Conservation (phyloP, 805 yeast species). For the Wickerhamomyces canadensis region DNA sequence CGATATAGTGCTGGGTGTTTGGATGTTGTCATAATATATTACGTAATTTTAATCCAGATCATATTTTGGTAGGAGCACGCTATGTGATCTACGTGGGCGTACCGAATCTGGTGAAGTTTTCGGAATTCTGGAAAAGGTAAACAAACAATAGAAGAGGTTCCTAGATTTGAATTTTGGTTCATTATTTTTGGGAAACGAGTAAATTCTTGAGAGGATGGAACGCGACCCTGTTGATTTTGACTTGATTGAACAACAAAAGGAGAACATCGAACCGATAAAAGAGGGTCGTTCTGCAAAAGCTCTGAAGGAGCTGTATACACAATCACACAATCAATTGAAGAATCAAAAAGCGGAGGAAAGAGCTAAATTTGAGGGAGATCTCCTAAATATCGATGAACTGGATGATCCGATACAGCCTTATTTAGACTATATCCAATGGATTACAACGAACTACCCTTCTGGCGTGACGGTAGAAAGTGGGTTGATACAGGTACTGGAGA, state of each 20-base stretch:
- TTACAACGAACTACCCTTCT: slow-evolving; percentile 53
- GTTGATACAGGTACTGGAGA: slow-evolving; percentile 56
- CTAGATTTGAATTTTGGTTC: too few relatives aligned
- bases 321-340: slow-evolving; percentile 24
- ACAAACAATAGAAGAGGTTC: not conserved
- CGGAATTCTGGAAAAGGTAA: not conserved
- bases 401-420: slow-evolving; percentile 84
- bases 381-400: slow-evolving; percentile 48
- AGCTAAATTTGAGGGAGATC: slow-evolving; percentile 41
- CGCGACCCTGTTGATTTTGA: slow-evolving; percentile 29
- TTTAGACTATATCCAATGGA: slow-evolving; percentile 74
- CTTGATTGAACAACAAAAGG: slow-evolving; percentile 60
- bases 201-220: slow-evolving; percentile 1
- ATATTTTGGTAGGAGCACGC: too few relatives aligned
- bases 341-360: slow-evolving; percentile 31
- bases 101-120: not conserved
- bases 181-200: not conserved
- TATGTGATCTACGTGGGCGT: too few relatives aligned
- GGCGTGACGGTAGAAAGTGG: slow-evolving; percentile 62
- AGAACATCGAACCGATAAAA: slow-evolving; percentile 60
- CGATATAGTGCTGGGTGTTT: too few relatives aligned
- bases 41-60: too few relatives aligned
- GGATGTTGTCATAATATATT: too few relatives aligned
- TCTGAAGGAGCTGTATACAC: slow-evolving; percentile 39
- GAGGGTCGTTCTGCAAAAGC: slow-evolving; percentile 67